These are phyloP conservation scores for Trametes gibbosa DNA, from an alignment of 768 basidiomycete genomes.

Conservation along the genomic window DNA sequence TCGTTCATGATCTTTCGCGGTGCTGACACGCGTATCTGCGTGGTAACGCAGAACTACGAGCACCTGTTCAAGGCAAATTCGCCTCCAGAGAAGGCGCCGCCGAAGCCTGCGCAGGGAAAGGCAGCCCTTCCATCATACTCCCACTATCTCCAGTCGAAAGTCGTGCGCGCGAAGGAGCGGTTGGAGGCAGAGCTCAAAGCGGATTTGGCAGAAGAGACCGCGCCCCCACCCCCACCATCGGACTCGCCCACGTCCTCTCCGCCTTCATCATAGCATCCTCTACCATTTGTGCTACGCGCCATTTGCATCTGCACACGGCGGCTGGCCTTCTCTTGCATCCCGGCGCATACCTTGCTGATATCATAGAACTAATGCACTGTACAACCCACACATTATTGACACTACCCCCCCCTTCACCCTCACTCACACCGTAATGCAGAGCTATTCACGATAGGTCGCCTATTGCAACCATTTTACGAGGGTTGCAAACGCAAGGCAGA, in stretches of 20 bases:
- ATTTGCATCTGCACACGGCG: too few species aligned
- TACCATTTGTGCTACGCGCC: too few species aligned
- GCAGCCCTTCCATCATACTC: conserved; percentile 53
- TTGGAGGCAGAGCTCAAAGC: conserved; percentile 79
- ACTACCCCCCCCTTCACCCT: conserved; percentile 15
- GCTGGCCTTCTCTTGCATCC: neutral
- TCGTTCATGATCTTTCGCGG: neutral
- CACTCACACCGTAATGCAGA: conserved; percentile 14
- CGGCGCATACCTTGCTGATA: conserved; percentile 18
- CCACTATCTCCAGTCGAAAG: conserved; percentile 95
- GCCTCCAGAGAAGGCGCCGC: conserved; percentile 51
- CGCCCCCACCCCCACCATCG: conserved; percentile 1
- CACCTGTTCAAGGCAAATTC: conserved; percentile 90
- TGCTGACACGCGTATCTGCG: neutral
- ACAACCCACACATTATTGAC: conserved; percentile 16
- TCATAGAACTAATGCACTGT: conserved; percentile 20
- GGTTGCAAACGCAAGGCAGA: too few species aligned
- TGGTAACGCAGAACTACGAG: conserved; percentile 74
- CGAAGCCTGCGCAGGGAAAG: conserved; percentile 41
- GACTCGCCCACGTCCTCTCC: conserved; percentile 7
- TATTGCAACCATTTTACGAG: too few species aligned
- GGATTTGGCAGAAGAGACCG: conserved; percentile 8
- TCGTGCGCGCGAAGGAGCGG: conserved; percentile 91
- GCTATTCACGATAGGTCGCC: neutral
- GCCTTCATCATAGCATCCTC: conserved; percentile 8